These are phyloP conservation scores for Kodamaea lidongshanica DNA, from an alignment of 805 yeast genomes.

Conservation along the genomic window DNA sequence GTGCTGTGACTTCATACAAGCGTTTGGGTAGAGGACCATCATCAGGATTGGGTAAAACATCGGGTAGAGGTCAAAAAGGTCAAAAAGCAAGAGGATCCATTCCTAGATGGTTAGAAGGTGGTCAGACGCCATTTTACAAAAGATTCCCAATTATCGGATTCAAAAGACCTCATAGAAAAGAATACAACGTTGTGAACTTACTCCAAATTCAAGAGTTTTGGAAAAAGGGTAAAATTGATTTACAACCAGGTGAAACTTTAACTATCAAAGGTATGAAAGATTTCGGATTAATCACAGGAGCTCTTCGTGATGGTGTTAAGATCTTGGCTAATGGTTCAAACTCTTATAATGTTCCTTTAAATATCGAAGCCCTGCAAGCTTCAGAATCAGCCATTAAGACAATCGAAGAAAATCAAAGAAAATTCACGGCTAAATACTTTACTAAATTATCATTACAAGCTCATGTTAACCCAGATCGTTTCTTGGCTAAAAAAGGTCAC, in stretches of 20 bases:
- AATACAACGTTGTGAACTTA: conserved; percentile 56
- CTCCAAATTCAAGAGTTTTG: conserved; percentile 66
- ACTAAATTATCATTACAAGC: conserved; percentile 60
- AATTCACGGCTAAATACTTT: conserved; percentile 66
- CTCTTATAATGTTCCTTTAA: conserved; percentile 52
- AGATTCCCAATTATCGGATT: conserved; percentile 87
- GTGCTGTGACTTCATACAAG: conserved; percentile 55
- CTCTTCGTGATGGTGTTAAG: conserved; percentile 73
- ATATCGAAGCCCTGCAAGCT: conserved; percentile 79
- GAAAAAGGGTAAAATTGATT: conserved; percentile 55
- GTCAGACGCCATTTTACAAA: conserved; percentile 88
- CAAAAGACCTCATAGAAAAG: conserved; percentile 53
- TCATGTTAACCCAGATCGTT: conserved; percentile 69
- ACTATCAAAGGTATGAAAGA: conserved; percentile 74
- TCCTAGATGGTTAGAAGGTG: conserved; percentile 96
- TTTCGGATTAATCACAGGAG: conserved; percentile 65
- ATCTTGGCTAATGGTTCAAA: conserved; percentile 61
- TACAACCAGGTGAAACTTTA: conserved; percentile 56
- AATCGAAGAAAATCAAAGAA: conserved; percentile 69
- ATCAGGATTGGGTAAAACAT: conserved; percentile 86
- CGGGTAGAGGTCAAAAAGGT: conserved; percentile 98
- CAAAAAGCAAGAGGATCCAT: conserved; percentile 92
- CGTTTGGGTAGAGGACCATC: conserved; percentile 96
- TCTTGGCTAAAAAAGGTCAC: conserved; percentile 63
- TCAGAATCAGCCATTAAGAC: conserved; percentile 65